A percentile compares a stretch with the other conserved stretches of the same genome.
Conservation (phyloP, 2,329 filamentous ascomycete species). For the Falciphora oryzae region DNA sequence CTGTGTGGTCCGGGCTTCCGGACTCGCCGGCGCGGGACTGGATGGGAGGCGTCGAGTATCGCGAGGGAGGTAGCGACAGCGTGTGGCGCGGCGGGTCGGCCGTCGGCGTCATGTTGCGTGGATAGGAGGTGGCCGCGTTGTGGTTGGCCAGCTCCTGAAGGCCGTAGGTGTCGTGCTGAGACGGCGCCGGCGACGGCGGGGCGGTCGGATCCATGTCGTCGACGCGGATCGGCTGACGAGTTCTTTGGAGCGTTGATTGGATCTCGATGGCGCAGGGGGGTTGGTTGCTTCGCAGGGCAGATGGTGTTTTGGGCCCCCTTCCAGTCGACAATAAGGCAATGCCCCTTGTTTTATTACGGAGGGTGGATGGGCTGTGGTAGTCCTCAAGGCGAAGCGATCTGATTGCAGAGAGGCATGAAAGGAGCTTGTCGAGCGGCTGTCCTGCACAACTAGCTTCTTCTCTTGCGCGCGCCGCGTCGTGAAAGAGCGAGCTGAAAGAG, state of each 20-base stretch:
- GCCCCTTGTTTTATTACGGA: not conserved
- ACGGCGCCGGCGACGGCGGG: constrained; percentile 39
- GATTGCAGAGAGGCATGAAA: not conserved
- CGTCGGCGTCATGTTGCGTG: constrained; percentile 22
- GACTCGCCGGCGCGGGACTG: constrained; percentile 16
- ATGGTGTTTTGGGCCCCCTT: not conserved
- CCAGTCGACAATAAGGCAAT: not conserved
- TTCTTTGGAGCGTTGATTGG: constrained; percentile 2
- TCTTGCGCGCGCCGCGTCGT: not conserved
- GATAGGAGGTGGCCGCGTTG: constrained; percentile 29
- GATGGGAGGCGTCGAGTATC: constrained; percentile 33
- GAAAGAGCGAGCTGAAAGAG: not conserved
- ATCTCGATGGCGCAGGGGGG: not conserved
- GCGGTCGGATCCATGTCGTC: not conserved
- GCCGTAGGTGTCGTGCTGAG: constrained; percentile 32
- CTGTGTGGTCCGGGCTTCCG: not conserved
- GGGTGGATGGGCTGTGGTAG: not conserved
- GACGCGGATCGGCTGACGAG: not conserved
- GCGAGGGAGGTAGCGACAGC: constrained; percentile 30
- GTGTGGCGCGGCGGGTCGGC: constrained; percentile 21
- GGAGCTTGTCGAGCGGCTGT: not conserved
- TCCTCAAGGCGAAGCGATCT: not conserved
- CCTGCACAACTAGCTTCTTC: not conserved
- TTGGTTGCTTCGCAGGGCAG: not conserved
- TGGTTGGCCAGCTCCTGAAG: constrained; percentile 39